Evolutionary conservation across 108 stramenopile genomes (phyloP).

Genomic region (Skeletonema marinoi): DNA sequence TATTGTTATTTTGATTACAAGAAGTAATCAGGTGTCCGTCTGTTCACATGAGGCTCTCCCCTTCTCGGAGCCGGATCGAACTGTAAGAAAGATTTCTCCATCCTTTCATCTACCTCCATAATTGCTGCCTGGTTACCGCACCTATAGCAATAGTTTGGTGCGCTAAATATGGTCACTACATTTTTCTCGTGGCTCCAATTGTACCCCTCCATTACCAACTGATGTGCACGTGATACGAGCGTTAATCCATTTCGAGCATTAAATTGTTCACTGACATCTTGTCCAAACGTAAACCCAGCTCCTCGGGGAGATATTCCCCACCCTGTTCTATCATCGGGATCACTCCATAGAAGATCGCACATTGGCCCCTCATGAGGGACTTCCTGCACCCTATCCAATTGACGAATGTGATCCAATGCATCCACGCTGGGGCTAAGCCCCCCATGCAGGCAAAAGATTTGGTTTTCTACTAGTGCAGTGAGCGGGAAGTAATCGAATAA

Average conservation of each 20-base stretch:
- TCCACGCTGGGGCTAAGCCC: conserved; percentile 95
- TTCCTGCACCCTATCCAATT: conserved; percentile 96
- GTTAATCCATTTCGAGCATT: conserved; percentile 89
- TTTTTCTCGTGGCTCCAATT: conserved; percentile 96
- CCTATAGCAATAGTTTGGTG: conserved; percentile 99
- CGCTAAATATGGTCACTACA: conserved; percentile 97
- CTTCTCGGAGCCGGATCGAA: conserved; percentile 98
- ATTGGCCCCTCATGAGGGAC: conserved; percentile 98
- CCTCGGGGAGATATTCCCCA: conserved; percentile 98
- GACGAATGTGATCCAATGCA: conserved; percentile 95
- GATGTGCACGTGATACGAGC: conserved; percentile 89
- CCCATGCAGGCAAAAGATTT: conserved; percentile 96
- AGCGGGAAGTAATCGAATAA: conserved; percentile 97
- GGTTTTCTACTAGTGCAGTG: conserved; percentile 94
- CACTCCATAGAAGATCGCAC: conserved; percentile 98
- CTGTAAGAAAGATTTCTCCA: conserved; percentile 84
- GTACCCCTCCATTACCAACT: conserved; percentile 96
- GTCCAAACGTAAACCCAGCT: conserved; percentile 96
- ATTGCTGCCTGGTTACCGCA: conserved; percentile 99
- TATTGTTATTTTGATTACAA: conserved; percentile 62
- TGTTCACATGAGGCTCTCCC: conserved; percentile 92
- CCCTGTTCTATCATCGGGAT: conserved; percentile 95
- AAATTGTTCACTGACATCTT: conserved; percentile 88
- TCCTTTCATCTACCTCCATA: conserved; percentile 95
- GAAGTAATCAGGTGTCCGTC: conserved; percentile 97